These are phyloP conservation scores for Actinidia arguta DNA, from an alignment of 179 eudicot genomes.

Conservation along the genomic window DNA sequence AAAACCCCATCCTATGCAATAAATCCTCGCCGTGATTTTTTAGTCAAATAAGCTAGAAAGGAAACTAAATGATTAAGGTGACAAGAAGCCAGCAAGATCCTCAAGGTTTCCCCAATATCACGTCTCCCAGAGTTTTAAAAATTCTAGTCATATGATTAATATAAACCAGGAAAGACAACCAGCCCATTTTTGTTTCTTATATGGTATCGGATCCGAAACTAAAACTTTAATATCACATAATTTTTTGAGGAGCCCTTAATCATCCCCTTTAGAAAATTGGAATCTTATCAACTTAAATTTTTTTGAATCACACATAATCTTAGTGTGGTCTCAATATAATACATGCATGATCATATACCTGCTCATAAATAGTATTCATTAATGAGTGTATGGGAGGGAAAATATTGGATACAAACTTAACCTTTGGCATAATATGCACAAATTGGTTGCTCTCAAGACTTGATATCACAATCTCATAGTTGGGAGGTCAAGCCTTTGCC, in stretches of 20 bases:
- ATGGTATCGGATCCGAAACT: neutral
- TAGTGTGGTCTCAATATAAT: neutral
- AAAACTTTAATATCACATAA: neutral
- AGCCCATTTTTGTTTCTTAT: neutral
- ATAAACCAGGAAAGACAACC: neutral
- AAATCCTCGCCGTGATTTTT: too few relatives aligned
- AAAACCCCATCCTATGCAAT: too few relatives aligned
- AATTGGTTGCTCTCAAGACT: too few relatives aligned
- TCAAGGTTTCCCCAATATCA: neutral
- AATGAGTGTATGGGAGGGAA: too few relatives aligned
- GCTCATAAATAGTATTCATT: neutral
- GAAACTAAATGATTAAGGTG: too few relatives aligned
- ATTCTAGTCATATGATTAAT: neutral
- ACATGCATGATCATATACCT: neutral
- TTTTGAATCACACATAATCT: neutral
- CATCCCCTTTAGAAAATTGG: neutral
- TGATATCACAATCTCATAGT: too few relatives aligned
- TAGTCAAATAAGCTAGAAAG: neutral
- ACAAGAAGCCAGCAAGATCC: constrained; percentile 6
- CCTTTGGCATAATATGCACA: too few relatives aligned
- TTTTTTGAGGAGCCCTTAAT: neutral
- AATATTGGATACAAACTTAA: too few relatives aligned
- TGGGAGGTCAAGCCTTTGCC: too few relatives aligned
- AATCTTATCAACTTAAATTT: neutral
- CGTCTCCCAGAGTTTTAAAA: neutral